Conservation (phyloP, 495 filamentous ascomycete species). For the Neurospora discreta region DNA sequence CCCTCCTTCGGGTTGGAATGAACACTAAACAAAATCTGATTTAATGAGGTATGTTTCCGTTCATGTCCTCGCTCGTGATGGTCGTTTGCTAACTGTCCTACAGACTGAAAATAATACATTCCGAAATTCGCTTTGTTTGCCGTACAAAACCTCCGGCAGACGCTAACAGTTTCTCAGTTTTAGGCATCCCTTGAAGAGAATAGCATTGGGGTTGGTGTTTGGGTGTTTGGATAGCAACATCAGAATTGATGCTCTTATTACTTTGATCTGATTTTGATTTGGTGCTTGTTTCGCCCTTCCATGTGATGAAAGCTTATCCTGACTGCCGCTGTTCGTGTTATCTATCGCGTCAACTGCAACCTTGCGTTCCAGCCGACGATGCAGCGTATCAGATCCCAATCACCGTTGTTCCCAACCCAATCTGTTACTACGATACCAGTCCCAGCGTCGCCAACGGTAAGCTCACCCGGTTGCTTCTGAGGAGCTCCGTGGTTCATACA, state of each 20-base stretch:
- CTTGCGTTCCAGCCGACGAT: conserved; percentile 87
- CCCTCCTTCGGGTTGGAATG: conserved; percentile 56
- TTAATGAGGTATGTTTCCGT: conserved; percentile 74
- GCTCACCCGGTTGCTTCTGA: conserved; percentile 30
- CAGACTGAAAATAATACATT: conserved; percentile 24
- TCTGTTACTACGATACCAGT: conserved; percentile 93
- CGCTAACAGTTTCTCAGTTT: neutral
- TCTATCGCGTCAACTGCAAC: conserved; percentile 39
- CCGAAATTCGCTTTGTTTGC: conserved; percentile 6
- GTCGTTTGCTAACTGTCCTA: conserved; percentile 30
- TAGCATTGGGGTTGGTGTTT: neutral
- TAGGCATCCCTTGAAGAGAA: neutral
- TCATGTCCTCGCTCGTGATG: neutral
- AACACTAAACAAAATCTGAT: conserved; percentile 92
- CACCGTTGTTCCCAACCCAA: conserved; percentile 78
- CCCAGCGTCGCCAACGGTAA: conserved; percentile 55
- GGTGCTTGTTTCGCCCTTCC: neutral
- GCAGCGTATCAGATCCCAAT: conserved; percentile 88
- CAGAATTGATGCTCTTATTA: neutral
- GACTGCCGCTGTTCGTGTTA: neutral
- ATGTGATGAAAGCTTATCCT: neutral
- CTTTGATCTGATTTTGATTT: neutral
- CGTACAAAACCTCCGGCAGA: conserved; percentile 12
- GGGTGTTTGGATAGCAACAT: neutral
- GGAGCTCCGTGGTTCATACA: conserved; percentile 52